Conservation (phyloP, 164 flowering plant genomes). For the Kalanchoe fedtschenkoi region DNA sequence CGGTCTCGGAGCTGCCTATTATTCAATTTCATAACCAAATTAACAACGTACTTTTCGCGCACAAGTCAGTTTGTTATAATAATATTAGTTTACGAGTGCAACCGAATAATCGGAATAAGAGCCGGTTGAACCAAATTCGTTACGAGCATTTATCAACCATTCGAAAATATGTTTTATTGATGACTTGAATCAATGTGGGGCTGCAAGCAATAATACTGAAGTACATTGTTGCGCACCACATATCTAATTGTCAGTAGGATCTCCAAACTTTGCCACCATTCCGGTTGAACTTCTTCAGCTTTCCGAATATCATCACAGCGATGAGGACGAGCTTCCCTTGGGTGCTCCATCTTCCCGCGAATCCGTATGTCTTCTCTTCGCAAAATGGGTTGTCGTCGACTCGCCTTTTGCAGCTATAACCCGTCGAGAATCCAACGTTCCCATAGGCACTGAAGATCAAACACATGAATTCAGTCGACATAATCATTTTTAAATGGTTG, state of each 20-base stretch:
- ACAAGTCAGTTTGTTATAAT: no score
- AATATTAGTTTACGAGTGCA: no score
- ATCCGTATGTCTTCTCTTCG: conserved; percentile 4
- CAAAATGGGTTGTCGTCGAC: background rate
- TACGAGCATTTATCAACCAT: no score
- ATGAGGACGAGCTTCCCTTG: conserved; percentile 4
- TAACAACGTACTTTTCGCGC: no score
- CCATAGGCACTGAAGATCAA: conserved; percentile 5
- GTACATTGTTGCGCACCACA: no score
- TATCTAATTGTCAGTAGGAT: background rate
- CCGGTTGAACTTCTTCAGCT: conserved; percentile 2
- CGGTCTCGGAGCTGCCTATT: no score
- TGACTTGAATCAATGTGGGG: no score
- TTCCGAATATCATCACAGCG: conserved; percentile 5
- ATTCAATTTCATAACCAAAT: no score
- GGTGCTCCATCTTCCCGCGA: conserved; percentile 4
- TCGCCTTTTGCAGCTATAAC: conserved; percentile 6
- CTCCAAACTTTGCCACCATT: conserved; percentile 7
- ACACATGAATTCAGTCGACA: background rate
- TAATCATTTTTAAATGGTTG: background rate
- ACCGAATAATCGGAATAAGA: no score
- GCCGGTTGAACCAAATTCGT: no score
- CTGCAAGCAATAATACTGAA: no score
- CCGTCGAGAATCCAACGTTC: conserved; percentile 4
- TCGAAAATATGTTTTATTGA: no score